Base-by-base conservation (phyloP, 2,329 filamentous ascomycete species). In the Alternaria atra region DNA sequence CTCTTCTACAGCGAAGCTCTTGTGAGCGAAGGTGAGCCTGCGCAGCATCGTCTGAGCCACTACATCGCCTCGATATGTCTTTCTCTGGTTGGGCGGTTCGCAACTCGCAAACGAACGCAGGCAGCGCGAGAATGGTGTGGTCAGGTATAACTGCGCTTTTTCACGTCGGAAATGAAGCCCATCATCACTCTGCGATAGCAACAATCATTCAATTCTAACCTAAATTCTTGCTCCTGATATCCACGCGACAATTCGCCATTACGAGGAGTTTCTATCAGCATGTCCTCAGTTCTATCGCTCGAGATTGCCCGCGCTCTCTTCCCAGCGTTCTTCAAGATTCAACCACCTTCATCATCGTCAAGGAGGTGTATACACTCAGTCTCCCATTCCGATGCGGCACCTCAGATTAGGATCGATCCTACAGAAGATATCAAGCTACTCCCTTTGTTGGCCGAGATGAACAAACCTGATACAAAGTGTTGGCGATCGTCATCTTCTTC, bases 361-460 rank as follows among this genome's bases (percentile, higher is more conserved):
- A 50, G 30, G 13, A 20, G 6, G n/a, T 8, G 27, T 32, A 17
- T 12, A 6, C 29, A 13, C 23, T 25, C 20, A 25, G 8, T 7
- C 5, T 20, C 2, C 5, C 20, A 35, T 0, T 2, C 4, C 30
- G 13, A 47, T 6, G n/a, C 51, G 17, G 23, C 35, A 17, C 37
- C 48, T 1, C 23, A 13, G 6, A 56, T 57, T 15, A 34, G 15
- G 27, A 56, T 57, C 13, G n/a, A 60, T 7, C 30, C 52, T 12
- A 39, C 47, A 12, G 48, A 57, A 35, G 30, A 63, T 23, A 47
- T 60, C 15, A 53, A 60, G 25, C 25, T 63, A 8, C 51, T 37
- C 23, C 44, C 55, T 20, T 25, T 62, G 10, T 27, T 62, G 9
- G 37, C 32, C 37, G 51, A 34, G 5, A 25, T 62, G 17, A 62